Evolutionary conservation across 148 eudicot genomes (phyloP), one percentile per base, ranked within the genome.

Genomic region (Mesembryanthemum crystallinum): DNA sequence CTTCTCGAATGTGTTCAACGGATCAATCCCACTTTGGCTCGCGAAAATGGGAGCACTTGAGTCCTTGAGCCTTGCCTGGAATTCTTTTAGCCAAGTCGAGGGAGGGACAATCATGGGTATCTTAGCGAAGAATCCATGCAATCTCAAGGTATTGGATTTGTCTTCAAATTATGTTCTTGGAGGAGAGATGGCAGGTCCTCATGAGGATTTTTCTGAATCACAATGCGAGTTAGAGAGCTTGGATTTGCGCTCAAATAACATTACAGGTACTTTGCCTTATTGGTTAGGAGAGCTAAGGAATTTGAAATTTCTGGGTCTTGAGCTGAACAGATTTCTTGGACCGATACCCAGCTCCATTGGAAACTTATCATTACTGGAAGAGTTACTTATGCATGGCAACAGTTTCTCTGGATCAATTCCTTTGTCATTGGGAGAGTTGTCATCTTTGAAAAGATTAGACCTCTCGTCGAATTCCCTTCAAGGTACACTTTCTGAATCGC

Each of bases 81-180:
- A 76, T 42, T 37, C 57, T 27, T 76, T 75, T 28, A 79, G 52
- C 18, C 43, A 63, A 0, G 69, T 68, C 1, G 77, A 82, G 67
- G 82, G 77, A 30, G 85, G 85, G n/a, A 18, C 61, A 71, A 47
- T 69, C 27, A 39, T 73, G 73, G 73, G 73, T 14, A 24, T 78
- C 13, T 1, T 61, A 42, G 43, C 42, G 5, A 37, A 59, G 20
- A 75, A 35, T 67, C 65, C 20, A 15, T 65, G 78, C 71, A 54
- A 39, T 43, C 61, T 75, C 51, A 52, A 35, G 23, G 27, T 18
- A 9, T 37, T 75, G 28, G 64, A 65, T 52, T 35, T 75, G 32
- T 55, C 73, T 1, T 0, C 10, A 10, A 67, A 57, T 67, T 25
- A 9, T 49, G 39, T 52, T 20, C 60, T 74, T 24, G 51, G 24